Evolutionary conservation across 2,329 filamentous ascomycete genomes (phyloP).

Genomic region (Xylaria sp.): DNA sequence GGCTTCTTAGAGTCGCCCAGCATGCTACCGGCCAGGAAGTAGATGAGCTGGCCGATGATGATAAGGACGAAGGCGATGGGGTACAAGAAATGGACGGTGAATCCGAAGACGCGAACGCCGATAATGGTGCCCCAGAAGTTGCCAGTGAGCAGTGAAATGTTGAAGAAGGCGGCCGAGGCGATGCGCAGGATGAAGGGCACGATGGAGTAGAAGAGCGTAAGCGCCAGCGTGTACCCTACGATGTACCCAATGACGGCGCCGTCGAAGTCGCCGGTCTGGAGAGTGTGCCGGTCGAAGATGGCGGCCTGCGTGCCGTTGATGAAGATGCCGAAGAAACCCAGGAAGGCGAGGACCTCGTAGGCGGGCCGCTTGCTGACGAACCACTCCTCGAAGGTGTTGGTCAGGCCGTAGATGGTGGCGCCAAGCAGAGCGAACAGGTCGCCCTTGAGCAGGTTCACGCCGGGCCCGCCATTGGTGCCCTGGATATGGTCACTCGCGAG

Average conservation of each 20-base stretch:
- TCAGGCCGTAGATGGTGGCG: slow-evolving; percentile 89
- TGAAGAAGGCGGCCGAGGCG: slow-evolving; percentile 92
- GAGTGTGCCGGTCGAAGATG: slow-evolving; percentile 87
- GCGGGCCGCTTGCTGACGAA: slow-evolving; percentile 86
- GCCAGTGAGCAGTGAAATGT: slow-evolving; percentile 90
- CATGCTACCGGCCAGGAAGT: slow-evolving; percentile 85
- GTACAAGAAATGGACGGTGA: slow-evolving; percentile 87
- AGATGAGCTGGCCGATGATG: slow-evolving; percentile 83
- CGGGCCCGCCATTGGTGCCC: slow-evolving; percentile 74
- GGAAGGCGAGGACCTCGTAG: slow-evolving; percentile 92
- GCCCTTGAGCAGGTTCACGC: slow-evolving; percentile 82
- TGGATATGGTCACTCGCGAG: slow-evolving; percentile 89
- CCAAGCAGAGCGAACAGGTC: slow-evolving; percentile 92
- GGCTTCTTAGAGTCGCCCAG: slow-evolving; percentile 93
- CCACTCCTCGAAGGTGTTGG: slow-evolving; percentile 94
- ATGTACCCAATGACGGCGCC: slow-evolving; percentile 80
- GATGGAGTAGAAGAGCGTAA: slow-evolving; percentile 87
- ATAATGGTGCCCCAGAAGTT: slow-evolving; percentile 99
- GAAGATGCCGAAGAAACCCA: slow-evolving; percentile 86
- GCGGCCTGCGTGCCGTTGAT: slow-evolving; percentile 92
- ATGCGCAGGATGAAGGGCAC: slow-evolving; percentile 91
- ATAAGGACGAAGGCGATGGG: slow-evolving; percentile 96
- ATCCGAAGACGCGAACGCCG: slow-evolving; percentile 85
- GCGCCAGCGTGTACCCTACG: slow-evolving; percentile 86
- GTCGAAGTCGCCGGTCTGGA: slow-evolving; percentile 74